Evolutionary conservation across 1,139 yeast genomes (phyloP).

Genomic region (Kodamaea anthophila): DNA sequence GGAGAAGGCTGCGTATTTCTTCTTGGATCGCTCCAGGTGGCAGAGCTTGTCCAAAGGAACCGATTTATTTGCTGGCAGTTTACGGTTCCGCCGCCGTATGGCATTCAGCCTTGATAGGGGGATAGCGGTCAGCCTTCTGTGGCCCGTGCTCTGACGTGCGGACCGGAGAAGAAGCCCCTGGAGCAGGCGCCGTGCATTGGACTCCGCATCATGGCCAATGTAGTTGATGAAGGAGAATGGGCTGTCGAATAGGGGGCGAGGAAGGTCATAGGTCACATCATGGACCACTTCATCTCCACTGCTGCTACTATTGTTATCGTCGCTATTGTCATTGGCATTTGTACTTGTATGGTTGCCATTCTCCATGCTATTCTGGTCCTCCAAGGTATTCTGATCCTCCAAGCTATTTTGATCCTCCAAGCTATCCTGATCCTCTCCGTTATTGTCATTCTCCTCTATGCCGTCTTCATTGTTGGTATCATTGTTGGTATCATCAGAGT

Average conservation of each 20-base stretch:
- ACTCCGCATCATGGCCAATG: background rate
- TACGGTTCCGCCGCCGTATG: constrained; percentile 7
- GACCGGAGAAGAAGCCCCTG: constrained; percentile 5
- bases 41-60: constrained; percentile 2
- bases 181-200: constrained; percentile 3
- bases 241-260: constrained; percentile 2
- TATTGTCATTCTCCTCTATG: no score
- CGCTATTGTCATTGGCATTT: no score
- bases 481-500: no score
- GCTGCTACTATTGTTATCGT: no score
- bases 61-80: no score
- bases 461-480: no score
- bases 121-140: constrained; percentile 5
- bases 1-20: constrained; percentile 2
- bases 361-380: no score
- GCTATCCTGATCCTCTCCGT: no score
- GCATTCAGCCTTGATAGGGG: constrained; percentile 15
- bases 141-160: constrained; percentile 3
- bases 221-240: constrained; percentile 1
- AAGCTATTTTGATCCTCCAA: no score
- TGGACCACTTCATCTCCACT: constrained; percentile 5
- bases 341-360: no score
- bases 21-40: constrained; percentile 1
- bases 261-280: constrained; percentile 5
- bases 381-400: no score